Evolutionary conservation across 2,329 filamentous ascomycete genomes (phyloP).

Genomic region (Hymenoscyphus occultus): DNA sequence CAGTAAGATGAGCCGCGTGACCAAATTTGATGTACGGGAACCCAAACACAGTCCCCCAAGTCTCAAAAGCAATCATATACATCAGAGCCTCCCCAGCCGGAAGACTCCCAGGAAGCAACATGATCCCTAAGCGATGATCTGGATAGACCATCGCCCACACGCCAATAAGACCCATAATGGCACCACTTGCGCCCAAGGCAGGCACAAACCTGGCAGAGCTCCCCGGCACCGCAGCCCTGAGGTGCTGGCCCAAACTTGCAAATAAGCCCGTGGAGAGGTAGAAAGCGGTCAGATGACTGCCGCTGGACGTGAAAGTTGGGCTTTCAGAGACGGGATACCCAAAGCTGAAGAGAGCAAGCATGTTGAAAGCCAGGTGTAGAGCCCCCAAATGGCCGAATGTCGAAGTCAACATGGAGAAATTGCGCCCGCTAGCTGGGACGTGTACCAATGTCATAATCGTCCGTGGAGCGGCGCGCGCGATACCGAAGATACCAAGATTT

Average conservation of each 20-base stretch:
- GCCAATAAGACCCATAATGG: background rate
- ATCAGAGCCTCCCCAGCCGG: background rate
- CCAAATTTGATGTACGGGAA: background rate
- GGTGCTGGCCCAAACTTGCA: background rate
- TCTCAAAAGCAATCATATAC: background rate
- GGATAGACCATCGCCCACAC: background rate
- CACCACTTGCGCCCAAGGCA: background rate
- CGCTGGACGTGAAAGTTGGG: background rate
- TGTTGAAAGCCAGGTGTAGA: background rate
- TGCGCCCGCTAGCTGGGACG: background rate
- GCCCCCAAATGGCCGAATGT: background rate
- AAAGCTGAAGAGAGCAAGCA: background rate
- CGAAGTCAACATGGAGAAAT: background rate
- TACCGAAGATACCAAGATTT: background rate
- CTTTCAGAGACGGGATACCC: background rate
- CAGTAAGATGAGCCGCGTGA: background rate
- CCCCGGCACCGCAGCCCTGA: background rate
- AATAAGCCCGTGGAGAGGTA: background rate
- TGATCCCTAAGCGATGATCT: background rate
- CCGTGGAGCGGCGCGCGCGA: background rate
- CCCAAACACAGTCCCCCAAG: background rate
- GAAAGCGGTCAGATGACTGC: background rate
- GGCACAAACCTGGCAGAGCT: background rate
- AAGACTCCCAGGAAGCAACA: background rate
- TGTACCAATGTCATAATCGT: background rate